Evolutionary conservation across 2,329 filamentous ascomycete species (phyloP), one percentile per base, ranked within the genome.

Genomic region (Neopestalotiopsis rosae): DNA sequence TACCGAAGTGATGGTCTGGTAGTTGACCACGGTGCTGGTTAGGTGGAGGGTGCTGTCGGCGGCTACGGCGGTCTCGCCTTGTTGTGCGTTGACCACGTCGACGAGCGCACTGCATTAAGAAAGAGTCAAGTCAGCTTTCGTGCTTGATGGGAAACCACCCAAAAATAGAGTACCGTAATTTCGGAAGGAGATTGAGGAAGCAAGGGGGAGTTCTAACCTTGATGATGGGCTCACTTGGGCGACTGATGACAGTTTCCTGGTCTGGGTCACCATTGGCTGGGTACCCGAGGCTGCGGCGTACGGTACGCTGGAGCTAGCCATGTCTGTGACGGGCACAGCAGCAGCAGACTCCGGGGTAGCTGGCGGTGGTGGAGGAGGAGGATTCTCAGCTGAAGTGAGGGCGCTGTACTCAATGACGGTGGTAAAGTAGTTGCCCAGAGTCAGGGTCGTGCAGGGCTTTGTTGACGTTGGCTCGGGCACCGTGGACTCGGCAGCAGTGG

Each of bases 381-480:
- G 69, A 17, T 52, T 24, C 45, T 52, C 45, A 17, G 45, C 32
- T 7, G 59, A 62, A 3, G 74, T 75, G 20, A 75, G 70, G 1
- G 75, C 72, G 7, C 70, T 73, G 38, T 76, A 76, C 32, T 72
- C 72, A 40, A 76, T 76, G 10, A 72, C 67, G 20, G 73, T 76
- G 40, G 75, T 76, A 68, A 73, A 76, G 57, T 76, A 71, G 14
- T 67, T 74, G 49, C 75, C 75, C 10, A 76, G 73, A 1, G 74
- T 75, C 38, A 76, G 61, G 0, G 75, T 76, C 32, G 74, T 76
- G 28, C 72, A 70, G 3, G 73, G 72, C 61, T 70, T 69, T 6
- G 66, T 72, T 20, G 69, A 40, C 12, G 64, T 40, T 32, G 59
- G 13, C 34, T 20, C 67, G 70, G 49, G 65, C 58, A 10, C 65